Conservation (phyloP, 1,284 basidiomycete species). For the Volvariella volvacea region DNA sequence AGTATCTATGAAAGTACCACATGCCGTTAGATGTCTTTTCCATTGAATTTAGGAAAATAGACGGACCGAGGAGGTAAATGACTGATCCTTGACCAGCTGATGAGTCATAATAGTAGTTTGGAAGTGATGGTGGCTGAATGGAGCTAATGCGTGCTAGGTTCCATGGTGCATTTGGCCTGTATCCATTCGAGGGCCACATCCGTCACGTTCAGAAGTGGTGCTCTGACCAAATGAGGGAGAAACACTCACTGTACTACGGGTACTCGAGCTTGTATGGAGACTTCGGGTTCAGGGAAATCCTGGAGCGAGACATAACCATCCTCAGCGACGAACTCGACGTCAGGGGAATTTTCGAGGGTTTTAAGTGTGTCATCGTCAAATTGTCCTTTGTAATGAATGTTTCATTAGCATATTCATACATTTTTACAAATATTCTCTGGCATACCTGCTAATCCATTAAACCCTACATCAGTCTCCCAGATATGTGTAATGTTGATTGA, state of each 20-base stretch:
- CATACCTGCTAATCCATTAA: constrained; percentile 12
- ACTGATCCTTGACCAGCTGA: constrained; percentile 4
- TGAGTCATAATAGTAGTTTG: constrained; percentile 7
- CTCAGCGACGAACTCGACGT: constrained; percentile 13
- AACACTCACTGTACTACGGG: constrained; percentile 3
- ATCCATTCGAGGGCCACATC: no score
- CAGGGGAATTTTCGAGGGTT: constrained; percentile 7
- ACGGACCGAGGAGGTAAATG: constrained; percentile 8
- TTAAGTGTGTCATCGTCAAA: constrained; percentile 9
- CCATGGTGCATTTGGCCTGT: constrained; percentile 8
- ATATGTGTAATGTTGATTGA: not conserved
- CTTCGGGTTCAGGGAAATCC: not conserved
- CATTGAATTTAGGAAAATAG: no score
- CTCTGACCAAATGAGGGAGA: not conserved
- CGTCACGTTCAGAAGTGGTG: no score
- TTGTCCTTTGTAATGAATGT: constrained; percentile 4
- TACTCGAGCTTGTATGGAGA: not conserved
- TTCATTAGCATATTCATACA: not conserved
- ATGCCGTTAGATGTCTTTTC: no score
- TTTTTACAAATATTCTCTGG: not conserved
- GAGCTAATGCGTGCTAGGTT: constrained; percentile 5
- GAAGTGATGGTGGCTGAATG: no score
- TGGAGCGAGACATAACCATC: constrained; percentile 9
- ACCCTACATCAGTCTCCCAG: constrained; percentile 4
- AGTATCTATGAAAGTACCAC: no score